Evolutionary conservation across 352 stramenopile species (phyloP).

Genomic region (Globisporangium mamillatum): DNA sequence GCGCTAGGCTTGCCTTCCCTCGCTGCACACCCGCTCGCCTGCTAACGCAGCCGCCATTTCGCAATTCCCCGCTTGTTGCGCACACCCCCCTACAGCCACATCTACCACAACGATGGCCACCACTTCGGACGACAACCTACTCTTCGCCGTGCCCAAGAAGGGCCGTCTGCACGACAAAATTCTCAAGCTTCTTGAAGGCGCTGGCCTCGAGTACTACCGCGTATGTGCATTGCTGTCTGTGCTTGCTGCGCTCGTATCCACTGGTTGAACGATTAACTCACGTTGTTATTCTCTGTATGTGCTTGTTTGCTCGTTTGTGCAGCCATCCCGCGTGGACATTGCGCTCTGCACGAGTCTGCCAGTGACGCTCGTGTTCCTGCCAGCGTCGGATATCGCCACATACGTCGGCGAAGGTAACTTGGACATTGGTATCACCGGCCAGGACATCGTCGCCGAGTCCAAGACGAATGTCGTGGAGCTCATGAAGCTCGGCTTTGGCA

Average conservation of each 20-base stretch:
- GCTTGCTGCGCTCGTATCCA: background rate
- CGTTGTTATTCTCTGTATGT: background rate
- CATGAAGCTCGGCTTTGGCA: slow-evolving; percentile 95
- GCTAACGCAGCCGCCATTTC: background rate
- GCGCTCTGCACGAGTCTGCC: slow-evolving; percentile 92
- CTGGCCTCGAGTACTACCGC: slow-evolving; percentile 94
- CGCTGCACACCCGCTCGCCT: background rate
- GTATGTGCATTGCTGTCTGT: slow-evolving; percentile 27
- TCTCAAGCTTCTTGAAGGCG: slow-evolving; percentile 93
- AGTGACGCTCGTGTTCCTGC: slow-evolving; percentile 97
- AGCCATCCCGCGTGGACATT: slow-evolving; percentile 89
- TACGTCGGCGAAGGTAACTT: slow-evolving; percentile 98
- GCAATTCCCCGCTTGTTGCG: slow-evolving; percentile 5
- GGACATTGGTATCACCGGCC: slow-evolving; percentile 97
- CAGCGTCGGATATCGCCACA: slow-evolving; percentile 95
- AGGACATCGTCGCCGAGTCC: slow-evolving; percentile 93
- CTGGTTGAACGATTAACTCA: background rate
- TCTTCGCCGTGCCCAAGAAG: slow-evolving; percentile 98
- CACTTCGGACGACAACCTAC: slow-evolving; percentile 58
- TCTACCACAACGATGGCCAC: slow-evolving; percentile 15
- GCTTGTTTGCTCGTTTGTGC: background rate
- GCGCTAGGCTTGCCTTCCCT: background rate
- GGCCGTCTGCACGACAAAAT: slow-evolving; percentile 96
- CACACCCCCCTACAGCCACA: background rate
- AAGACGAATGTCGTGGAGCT: slow-evolving; percentile 89